Percentiles rank a stretch among this genome's conserved stretches.
These are phyloP conservation scores for Eucalyptus erythrocorys DNA, from an alignment of 345 rosid genomes.

Conservation along the genomic window DNA sequence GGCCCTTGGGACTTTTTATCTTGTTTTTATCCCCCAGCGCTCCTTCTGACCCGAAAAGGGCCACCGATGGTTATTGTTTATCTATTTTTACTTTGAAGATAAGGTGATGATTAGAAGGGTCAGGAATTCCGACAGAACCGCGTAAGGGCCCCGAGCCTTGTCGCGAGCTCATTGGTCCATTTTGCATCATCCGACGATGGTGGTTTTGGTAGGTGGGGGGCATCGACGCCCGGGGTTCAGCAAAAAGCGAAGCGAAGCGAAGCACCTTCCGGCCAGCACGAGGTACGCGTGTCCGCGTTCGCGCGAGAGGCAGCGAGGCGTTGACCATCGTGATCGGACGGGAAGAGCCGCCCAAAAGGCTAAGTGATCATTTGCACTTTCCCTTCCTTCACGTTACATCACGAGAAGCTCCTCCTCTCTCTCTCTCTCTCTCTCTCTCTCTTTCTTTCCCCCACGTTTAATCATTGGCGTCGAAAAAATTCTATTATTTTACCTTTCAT, in stretches of 20 bases:
- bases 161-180: not conserved
- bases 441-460: not conserved
- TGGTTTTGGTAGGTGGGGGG: not conserved
- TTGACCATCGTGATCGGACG: not conserved
- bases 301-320: not conserved
- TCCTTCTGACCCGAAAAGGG: not conserved
- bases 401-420: not conserved
- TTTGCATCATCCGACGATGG: not conserved
- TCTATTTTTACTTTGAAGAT: not conserved
- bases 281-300: not conserved
- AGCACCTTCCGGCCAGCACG: not conserved
- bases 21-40: not conserved
- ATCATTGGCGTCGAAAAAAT: not conserved
- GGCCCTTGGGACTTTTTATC: not conserved
- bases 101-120: not conserved
- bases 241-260: fast-evolving
- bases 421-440: no score
- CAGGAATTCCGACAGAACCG: not conserved
- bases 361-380: not conserved
- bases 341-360: not conserved
- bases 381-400: not conserved
- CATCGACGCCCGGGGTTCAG: not conserved
- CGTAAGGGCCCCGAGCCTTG: not conserved
- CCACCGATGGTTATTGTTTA: not conserved
- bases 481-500: no score